Conservation (phyloP, 768 basidiomycete genomes). For the Royoungia palumana region DNA sequence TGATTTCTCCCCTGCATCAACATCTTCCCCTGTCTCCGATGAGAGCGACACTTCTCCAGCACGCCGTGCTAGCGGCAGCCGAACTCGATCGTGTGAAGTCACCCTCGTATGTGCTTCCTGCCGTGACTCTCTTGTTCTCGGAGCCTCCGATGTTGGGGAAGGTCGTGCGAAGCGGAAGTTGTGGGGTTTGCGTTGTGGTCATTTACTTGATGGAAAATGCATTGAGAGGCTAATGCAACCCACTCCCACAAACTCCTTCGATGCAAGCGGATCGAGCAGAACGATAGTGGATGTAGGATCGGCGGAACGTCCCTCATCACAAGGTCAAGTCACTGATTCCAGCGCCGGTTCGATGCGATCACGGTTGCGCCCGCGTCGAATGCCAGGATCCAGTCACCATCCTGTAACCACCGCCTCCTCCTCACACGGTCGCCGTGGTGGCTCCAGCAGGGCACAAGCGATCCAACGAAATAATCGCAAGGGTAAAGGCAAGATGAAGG, state of each 20-base stretch:
- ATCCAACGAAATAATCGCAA: conserved; percentile 25
- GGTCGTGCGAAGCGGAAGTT: conserved; percentile 48
- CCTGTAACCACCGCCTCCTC: conserved; percentile 3
- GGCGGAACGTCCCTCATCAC: neutral
- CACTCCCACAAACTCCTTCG: conserved; percentile 6
- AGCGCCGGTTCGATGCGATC: conserved; percentile 48
- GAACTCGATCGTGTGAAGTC: conserved; percentile 30
- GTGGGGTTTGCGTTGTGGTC: conserved; percentile 76
- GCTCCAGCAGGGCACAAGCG: neutral
- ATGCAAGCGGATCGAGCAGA: conserved; percentile 7
- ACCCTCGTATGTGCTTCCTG: conserved; percentile 68
- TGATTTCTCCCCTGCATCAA: conserved; percentile 50
- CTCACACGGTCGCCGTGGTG: conserved; percentile 8
- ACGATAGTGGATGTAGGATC: conserved; percentile 6
- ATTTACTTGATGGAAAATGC: conserved; percentile 78
- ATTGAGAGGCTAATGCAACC: conserved; percentile 56
- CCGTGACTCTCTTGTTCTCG: conserved; percentile 57
- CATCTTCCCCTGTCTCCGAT: conserved; percentile 32
- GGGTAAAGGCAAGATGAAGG: conserved; percentile 35
- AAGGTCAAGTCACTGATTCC: conserved; percentile 30
- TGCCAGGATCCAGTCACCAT: conserved; percentile 5
- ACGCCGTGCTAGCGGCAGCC: conserved; percentile 22
- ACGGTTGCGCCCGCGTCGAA: conserved; percentile 50
- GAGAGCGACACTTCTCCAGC: conserved; percentile 41
- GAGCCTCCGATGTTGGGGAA: conserved; percentile 45